These are phyloP conservation scores for Lodderomyces orthopsilosis DNA, from an alignment of 1,139 yeast species.

Conservation along the genomic window DNA sequence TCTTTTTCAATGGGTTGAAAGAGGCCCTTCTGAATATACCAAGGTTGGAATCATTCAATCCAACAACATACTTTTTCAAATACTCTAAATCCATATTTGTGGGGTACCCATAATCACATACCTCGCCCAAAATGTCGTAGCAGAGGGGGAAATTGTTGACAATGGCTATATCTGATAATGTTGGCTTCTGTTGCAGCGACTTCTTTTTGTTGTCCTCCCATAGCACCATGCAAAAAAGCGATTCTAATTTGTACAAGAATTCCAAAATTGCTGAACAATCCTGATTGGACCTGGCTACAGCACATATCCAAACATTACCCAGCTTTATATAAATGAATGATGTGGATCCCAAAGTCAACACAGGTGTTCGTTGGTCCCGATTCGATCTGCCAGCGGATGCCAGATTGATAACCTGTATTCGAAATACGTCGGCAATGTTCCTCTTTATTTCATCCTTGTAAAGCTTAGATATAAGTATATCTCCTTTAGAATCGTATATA, in stretches of 20 bases:
- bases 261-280: conserved; percentile 83
- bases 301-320: conserved; percentile 75
- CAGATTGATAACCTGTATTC: conserved; percentile 79
- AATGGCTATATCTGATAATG: conserved; percentile 29
- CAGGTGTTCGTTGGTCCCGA: conserved; percentile 65
- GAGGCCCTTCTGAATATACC: conserved; percentile 21
- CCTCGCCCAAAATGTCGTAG: conserved; percentile 76
- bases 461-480: conserved; percentile 74
- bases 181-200: neutral
- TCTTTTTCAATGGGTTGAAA: conserved; percentile 13
- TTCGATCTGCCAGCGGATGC: conserved; percentile 13
- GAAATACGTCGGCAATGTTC: conserved; percentile 83
- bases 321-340: conserved; percentile 79
- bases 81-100: conserved; percentile 57
- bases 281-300: conserved; percentile 82
- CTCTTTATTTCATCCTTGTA: conserved; percentile 64
- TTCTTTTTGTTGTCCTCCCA: conserved; percentile 11
- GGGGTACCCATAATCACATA: conserved; percentile 81
- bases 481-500: conserved; percentile 77
- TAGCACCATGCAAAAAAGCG: conserved; percentile 32
- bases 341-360: conserved; percentile 87
- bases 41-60: conserved; percentile 20
- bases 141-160: conserved; percentile 59
- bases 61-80: conserved; percentile 24
- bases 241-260: conserved; percentile 62